These are phyloP conservation scores for Coemansia sp. DNA, from an alignment of 192 early-diverging fungal genomes.

Conservation along the genomic window DNA sequence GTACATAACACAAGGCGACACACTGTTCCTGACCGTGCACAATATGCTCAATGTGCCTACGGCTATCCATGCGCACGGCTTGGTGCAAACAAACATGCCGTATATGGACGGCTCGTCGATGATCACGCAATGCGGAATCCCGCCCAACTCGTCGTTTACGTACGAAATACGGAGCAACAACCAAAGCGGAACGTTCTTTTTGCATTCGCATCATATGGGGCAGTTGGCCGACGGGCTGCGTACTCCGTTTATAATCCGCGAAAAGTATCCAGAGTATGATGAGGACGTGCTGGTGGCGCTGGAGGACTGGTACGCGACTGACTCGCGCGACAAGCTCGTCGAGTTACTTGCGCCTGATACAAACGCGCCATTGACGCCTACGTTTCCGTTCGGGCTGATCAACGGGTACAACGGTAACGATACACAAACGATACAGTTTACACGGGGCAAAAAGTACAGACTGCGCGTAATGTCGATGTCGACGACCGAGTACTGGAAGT, in stretches of 20 bases:
- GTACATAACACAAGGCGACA: constrained; percentile 21
- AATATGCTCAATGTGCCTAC: constrained; percentile 60
- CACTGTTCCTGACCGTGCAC: constrained; percentile 17
- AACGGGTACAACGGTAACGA: constrained; percentile 52
- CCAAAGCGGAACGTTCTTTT: constrained; percentile 76
- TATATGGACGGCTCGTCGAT: constrained; percentile 66
- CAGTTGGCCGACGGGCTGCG: constrained; percentile 80
- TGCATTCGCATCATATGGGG: constrained; percentile 62
- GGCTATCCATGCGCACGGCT: constrained; percentile 70
- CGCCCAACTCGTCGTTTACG: constrained; percentile 58
- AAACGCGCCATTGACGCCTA: constrained; percentile 50
- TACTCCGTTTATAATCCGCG: constrained; percentile 63
- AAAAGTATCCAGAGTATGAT: constrained; percentile 49
- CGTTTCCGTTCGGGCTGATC: constrained; percentile 20
- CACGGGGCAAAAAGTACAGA: constrained; percentile 74
- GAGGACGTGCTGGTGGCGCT: constrained; percentile 62
- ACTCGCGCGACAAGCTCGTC: constrained; percentile 29
- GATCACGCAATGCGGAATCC: constrained; percentile 73
- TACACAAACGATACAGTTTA: constrained; percentile 57
- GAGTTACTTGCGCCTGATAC: constrained; percentile 41
- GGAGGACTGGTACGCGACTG: constrained; percentile 65
- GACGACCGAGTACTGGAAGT: constrained; percentile 66
- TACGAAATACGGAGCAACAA: constrained; percentile 57
- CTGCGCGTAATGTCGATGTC: constrained; percentile 74
- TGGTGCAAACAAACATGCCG: constrained; percentile 65